These are phyloP conservation scores for Leishmania tropica DNA, from an alignment of 208 protist species.

Conservation along the genomic window DNA sequence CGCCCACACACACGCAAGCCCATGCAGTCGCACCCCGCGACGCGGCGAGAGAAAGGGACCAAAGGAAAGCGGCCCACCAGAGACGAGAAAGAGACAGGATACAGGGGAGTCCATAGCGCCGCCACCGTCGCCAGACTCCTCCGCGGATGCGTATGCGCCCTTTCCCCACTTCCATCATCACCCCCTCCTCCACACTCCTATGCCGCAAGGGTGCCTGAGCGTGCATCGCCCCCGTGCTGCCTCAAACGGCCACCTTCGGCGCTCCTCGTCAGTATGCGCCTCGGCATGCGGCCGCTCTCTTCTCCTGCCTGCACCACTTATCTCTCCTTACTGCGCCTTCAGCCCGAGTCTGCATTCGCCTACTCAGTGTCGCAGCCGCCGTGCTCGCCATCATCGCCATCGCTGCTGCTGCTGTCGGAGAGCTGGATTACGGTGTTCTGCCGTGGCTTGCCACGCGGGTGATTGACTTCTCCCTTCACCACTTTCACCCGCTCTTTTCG, in stretches of 20 bases:
- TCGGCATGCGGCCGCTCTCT: not conserved
- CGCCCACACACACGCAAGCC: not conserved
- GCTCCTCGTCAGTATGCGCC: not conserved
- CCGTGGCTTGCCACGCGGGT: conserved; percentile 76
- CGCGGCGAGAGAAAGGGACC: not conserved
- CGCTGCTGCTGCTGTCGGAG: conserved; percentile 41
- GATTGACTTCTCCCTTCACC: conserved; percentile 80
- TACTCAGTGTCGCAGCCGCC: not conserved
- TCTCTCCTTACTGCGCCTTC: not conserved
- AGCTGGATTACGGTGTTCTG: conserved; percentile 64
- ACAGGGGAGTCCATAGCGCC: not conserved
- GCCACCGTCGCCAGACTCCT: not conserved
- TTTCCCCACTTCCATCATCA: not conserved
- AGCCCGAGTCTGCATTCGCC: not conserved
- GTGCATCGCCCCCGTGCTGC: not conserved
- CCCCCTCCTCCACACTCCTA: not conserved
- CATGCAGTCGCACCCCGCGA: not conserved
- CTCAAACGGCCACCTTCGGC: not conserved
- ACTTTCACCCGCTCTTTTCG: conserved; percentile 56
- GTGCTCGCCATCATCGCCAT: conserved; percentile 18
- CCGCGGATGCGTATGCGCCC: not conserved
- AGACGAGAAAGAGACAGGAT: not conserved
- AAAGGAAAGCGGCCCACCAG: not conserved
- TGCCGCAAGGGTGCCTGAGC: not conserved
- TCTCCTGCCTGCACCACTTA: not conserved